These are phyloP conservation scores for Protomyces pachydermus DNA, from an alignment of 1,139 yeast genomes.

Conservation along the genomic window DNA sequence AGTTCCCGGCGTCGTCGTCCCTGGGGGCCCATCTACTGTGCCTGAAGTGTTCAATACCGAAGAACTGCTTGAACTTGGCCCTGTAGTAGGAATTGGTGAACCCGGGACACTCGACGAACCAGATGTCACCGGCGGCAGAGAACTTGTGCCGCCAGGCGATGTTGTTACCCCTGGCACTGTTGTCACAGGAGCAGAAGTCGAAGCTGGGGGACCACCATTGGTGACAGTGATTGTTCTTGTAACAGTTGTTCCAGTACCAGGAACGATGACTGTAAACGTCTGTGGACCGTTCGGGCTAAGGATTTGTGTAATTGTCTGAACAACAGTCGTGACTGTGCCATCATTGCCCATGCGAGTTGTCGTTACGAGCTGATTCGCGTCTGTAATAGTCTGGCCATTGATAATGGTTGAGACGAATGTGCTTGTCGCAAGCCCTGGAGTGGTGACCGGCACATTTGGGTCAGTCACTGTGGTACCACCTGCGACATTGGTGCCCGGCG, in stretches of 20 bases:
- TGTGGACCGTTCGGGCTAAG: neutral
- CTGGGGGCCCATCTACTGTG: no score
- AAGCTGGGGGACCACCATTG: neutral
- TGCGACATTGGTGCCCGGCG: neutral
- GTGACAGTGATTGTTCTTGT: conserved; percentile 1
- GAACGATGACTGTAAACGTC: neutral
- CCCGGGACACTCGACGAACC: no score
- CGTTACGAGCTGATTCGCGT: conserved; percentile 2
- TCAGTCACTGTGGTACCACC: conserved; percentile 18
- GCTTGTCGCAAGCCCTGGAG: neutral
- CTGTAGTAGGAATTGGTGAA: neutral
- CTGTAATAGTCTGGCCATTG: conserved; percentile 1
- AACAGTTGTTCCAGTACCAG: neutral
- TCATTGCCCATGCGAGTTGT: conserved; percentile 6
- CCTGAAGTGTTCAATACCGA: no score
- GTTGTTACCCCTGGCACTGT: neutral
- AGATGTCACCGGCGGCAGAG: neutral
- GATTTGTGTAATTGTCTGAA: conserved; percentile 8
- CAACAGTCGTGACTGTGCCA: conserved; percentile 3
- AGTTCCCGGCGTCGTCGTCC: neutral
- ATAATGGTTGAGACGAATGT: conserved; percentile 11
- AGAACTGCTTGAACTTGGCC: neutral
- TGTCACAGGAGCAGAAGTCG: neutral
- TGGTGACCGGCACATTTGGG: neutral
- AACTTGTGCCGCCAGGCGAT: neutral